Evolutionary conservation across 306 rosid species (phyloP).

Genomic region (Castanopsis chinensis): DNA sequence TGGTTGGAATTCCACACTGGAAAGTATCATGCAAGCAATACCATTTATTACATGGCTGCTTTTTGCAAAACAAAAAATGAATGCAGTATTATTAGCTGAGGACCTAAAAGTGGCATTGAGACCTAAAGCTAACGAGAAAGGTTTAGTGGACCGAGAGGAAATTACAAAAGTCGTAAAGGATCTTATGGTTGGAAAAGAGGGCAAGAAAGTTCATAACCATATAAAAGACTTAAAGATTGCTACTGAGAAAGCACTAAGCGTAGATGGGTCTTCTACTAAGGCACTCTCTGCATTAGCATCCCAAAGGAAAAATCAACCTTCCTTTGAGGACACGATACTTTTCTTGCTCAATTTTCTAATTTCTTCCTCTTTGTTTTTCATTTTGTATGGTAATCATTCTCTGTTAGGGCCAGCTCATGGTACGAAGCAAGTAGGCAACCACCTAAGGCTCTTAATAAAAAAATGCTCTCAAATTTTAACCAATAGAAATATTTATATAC

Average conservation of each 20-base stretch:
- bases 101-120: constrained; percentile 35
- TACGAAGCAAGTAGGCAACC: too few species aligned
- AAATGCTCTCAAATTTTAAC: too few species aligned
- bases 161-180: constrained; percentile 16
- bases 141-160: constrained; percentile 33
- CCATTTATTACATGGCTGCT: constrained; percentile 42
- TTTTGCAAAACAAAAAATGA: constrained; percentile 40
- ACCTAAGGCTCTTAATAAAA: too few species aligned
- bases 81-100: constrained; percentile 26
- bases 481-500: too few species aligned
- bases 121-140: constrained; percentile 3
- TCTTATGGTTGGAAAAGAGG: constrained; percentile 35
- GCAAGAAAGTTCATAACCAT: constrained; percentile 19
- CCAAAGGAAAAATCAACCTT: constrained; percentile 17
- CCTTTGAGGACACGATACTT: background rate
- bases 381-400: too few species aligned
- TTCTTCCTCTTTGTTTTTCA: too few species aligned
- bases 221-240: constrained; percentile 20
- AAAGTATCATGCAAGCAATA: constrained; percentile 33
- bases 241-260: constrained; percentile 26
- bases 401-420: too few species aligned
- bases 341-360: background rate
- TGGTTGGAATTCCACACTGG: constrained; percentile 45
- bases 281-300: constrained; percentile 30
- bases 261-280: constrained; percentile 39